These are phyloP conservation scores for Schwanniomyces sp. DNA, from an alignment of 805 yeast genomes.

Conservation along the genomic window DNA sequence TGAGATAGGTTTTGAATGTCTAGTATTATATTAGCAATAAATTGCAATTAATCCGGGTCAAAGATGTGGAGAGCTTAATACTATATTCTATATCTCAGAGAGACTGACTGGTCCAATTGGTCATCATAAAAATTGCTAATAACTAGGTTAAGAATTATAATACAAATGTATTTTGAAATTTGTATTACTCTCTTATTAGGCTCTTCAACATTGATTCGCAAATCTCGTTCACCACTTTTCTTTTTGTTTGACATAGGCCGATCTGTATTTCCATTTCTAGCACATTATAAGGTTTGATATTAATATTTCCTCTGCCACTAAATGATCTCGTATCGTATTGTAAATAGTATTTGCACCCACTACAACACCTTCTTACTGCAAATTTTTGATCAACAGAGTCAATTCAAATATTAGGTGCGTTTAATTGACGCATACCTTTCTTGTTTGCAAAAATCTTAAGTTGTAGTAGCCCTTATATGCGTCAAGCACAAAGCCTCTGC, in stretches of 20 bases:
- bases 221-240: not conserved
- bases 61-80: not conserved
- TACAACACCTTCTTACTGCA: not conserved
- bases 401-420: not conserved
- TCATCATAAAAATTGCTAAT: too few species aligned
- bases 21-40: not conserved
- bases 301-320: not conserved
- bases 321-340: not conserved
- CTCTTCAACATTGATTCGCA: not conserved
- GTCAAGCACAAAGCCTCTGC: not conserved
- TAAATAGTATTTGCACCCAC: not conserved
- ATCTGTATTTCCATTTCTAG: not conserved
- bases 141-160: too few species aligned
- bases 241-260: not conserved
- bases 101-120: too few species aligned
- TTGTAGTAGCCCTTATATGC: not conserved
- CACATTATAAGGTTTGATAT: not conserved
- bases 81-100: too few species aligned
- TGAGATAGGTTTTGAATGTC: not conserved
- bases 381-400: not conserved
- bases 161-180: too few species aligned
- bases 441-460: not conserved
- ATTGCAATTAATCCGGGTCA: not conserved
- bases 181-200: too few species aligned
- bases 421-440: not conserved